These are phyloP conservation scores for Plasmodium sp. DNA, from an alignment of 169 alveolate genomes.

Conservation along the genomic window DNA sequence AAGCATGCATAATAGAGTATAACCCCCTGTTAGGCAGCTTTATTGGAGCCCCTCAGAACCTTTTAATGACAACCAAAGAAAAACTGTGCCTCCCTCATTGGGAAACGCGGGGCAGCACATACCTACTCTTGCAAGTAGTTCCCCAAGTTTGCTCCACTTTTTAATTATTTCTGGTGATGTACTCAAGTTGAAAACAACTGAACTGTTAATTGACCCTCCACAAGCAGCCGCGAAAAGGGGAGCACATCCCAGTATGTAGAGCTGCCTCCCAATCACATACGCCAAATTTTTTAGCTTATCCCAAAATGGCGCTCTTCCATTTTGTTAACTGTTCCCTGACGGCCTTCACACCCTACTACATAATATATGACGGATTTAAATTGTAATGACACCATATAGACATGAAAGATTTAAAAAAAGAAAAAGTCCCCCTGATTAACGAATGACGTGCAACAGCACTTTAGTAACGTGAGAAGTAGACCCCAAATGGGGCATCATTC, in stretches of 20 bases:
- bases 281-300: neutral
- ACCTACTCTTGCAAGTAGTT: neutral
- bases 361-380: slow-evolving; percentile 56
- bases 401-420: neutral
- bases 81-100: neutral
- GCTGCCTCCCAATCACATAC: neutral
- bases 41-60: neutral
- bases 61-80: neutral
- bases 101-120: neutral
- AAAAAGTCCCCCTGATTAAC: neutral
- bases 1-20: neutral
- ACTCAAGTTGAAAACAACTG: neutral
- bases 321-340: slow-evolving; percentile 61
- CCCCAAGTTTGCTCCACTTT: neutral
- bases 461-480: neutral
- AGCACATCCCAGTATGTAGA: neutral
- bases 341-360: slow-evolving; percentile 51
- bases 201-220: neutral
- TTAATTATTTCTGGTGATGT: neutral
- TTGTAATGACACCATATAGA: slow-evolving; percentile 15
- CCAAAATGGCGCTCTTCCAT: slow-evolving; percentile 51
- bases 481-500: neutral
- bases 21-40: neutral
- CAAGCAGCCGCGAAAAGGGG: neutral
- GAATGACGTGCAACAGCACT: neutral